phyloP scores from a whole-genome alignment of 129 eudicot genomes.

The Kitagawia praeruptora region DNA sequence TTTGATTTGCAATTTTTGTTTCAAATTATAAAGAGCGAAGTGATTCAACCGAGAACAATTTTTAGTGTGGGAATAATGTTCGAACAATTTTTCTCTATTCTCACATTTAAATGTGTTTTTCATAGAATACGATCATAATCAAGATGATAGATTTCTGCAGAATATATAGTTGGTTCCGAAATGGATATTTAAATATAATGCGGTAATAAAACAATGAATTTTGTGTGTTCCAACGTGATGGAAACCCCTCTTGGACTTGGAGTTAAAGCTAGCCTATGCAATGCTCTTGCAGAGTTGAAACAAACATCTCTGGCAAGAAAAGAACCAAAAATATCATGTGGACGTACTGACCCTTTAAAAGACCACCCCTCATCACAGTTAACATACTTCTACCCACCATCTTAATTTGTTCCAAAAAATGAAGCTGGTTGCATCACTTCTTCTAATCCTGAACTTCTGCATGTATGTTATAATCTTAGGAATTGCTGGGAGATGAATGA shows the following conservation, averaged over 20 bases:
- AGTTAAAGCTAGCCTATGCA: background rate
- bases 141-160: no score
- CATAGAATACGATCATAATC: no score
- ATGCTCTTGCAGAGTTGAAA: conserved; percentile 1
- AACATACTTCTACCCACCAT: conserved; percentile 11
- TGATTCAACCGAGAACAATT: no score
- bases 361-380: conserved; percentile 5
- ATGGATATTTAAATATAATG: background rate
- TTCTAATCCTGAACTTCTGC: conserved; percentile 73
- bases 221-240: background rate
- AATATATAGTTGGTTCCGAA: background rate
- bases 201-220: background rate
- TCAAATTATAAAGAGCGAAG: no score
- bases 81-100: no score
- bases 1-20: no score
- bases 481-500: conserved; percentile 72
- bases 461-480: conserved; percentile 66
- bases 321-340: conserved; percentile 31
- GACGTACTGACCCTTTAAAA: conserved; percentile 11
- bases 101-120: no score
- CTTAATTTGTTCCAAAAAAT: conserved; percentile 10
- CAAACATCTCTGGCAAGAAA: conserved; percentile 44
- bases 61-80: no score
- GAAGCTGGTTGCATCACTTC: conserved; percentile 39
- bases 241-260: background rate